These are phyloP conservation scores for Chloranthus sessilifolius DNA, from an alignment of 164 flowering plant species.

Conservation along the genomic window DNA sequence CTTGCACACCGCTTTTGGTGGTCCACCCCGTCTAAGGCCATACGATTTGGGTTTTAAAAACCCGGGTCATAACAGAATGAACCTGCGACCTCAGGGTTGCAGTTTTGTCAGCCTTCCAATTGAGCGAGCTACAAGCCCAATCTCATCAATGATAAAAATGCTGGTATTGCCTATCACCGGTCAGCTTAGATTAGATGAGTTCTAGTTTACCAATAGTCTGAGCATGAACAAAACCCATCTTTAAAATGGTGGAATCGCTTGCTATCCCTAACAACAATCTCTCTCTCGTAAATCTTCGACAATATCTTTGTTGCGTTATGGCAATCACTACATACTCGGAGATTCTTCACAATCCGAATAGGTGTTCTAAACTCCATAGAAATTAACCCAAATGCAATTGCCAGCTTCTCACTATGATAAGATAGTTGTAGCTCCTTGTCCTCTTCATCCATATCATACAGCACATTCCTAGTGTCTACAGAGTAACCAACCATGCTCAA, in stretches of 20 bases:
- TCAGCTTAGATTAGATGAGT: too few relatives aligned
- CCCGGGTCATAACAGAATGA: too few relatives aligned
- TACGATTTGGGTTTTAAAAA: too few relatives aligned
- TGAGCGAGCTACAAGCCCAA: too few relatives aligned
- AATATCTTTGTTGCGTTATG: constrained; percentile 4
- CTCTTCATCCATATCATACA: constrained; percentile 9
- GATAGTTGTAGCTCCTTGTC: constrained; percentile 7
- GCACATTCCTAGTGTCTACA: constrained; percentile 9
- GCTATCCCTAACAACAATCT: constrained; percentile 6
- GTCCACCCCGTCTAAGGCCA: too few relatives aligned
- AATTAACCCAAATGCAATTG: constrained; percentile 11
- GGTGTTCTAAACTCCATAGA: neutral
- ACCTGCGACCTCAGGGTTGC: too few relatives aligned
- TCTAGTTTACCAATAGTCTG: constrained; percentile 10
- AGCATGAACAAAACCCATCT: constrained; percentile 7
- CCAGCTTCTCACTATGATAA: constrained; percentile 8
- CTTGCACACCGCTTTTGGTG: too few relatives aligned
- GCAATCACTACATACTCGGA: constrained; percentile 9
- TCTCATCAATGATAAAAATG: too few relatives aligned
- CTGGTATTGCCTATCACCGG: too few relatives aligned
- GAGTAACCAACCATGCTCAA: constrained; percentile 4
- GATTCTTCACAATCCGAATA: constrained; percentile 10
- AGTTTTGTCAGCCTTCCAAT: too few relatives aligned
- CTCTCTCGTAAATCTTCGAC: constrained; percentile 7
- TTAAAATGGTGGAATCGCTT: constrained; percentile 11